phyloP scores from a whole-genome alignment of 2,329 filamentous ascomycete genomes.

The Escovopsis sp. region DNA sequence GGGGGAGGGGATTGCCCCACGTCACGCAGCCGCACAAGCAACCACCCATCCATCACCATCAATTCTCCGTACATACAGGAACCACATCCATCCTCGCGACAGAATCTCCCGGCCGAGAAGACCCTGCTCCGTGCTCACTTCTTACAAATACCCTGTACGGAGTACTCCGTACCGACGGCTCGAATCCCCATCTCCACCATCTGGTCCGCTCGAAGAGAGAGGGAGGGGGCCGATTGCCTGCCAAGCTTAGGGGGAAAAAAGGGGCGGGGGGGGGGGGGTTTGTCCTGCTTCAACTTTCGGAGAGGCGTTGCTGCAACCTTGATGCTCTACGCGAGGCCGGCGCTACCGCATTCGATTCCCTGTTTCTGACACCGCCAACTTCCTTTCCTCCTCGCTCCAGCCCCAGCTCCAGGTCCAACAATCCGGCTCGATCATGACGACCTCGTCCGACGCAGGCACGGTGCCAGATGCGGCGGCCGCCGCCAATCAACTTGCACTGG shows the following conservation, averaged over 20 bases:
- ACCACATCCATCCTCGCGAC: background rate
- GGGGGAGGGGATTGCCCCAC: background rate
- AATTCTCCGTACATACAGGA: background rate
- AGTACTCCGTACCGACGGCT: background rate
- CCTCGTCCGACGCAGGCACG: slow-evolving; percentile 7
- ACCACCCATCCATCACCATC: background rate
- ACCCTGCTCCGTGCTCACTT: no score
- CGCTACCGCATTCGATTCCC: no score
- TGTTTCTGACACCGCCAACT: background rate
- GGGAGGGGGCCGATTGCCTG: background rate
- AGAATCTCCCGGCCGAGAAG: no score
- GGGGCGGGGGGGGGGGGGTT: no score
- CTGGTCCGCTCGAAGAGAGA: background rate
- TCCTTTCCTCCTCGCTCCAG: background rate
- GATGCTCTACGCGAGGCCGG: no score
- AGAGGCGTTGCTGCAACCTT: no score
- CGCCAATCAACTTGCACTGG: slow-evolving; percentile 21
- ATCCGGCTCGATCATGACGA: background rate
- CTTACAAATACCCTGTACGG: background rate
- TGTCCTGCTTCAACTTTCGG: no score
- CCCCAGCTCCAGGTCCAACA: background rate
- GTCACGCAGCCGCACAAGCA: background rate
- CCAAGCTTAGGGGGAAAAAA: no score
- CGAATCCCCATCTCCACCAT: no score
- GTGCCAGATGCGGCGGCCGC: slow-evolving; percentile 9